These are phyloP conservation scores for Acorus calamus DNA, from an alignment of 106 monocot species.

Conservation along the genomic window DNA sequence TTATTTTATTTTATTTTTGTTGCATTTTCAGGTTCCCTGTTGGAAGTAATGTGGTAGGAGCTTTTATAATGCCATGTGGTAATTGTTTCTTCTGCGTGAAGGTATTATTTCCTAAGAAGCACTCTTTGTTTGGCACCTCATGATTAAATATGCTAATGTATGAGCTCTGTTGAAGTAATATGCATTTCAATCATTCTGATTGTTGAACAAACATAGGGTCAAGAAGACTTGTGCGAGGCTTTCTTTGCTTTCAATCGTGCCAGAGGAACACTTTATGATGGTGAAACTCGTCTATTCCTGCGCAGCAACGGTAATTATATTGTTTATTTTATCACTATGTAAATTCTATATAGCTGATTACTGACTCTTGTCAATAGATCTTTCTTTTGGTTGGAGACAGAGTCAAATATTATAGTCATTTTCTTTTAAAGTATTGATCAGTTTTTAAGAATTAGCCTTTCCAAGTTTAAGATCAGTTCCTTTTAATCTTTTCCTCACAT, in stretches of 20 bases:
- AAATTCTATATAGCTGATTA: no score
- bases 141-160: no score
- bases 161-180: no score
- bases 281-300: conserved; percentile 87
- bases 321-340: background rate
- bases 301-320: conserved; percentile 55
- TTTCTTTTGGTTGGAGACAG: no score
- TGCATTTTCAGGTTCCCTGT: conserved; percentile 67
- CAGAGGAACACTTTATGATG: conserved; percentile 96
- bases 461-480: no score
- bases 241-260: conserved; percentile 93
- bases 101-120: conserved; percentile 19
- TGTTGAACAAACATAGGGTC: conserved; percentile 38
- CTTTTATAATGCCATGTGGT: conserved; percentile 98
- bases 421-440: no score
- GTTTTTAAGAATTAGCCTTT: no score
- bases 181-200: background rate
- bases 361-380: no score
- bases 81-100: conserved; percentile 90
- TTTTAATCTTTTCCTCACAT: no score
- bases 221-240: conserved; percentile 88
- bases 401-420: no score
- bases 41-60: conserved; percentile 92
- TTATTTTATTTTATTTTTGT: background rate
- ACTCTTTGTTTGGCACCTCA: no score